Evolutionary conservation across 306 rosid genomes (phyloP).

Genomic region (Senna siamea): DNA sequence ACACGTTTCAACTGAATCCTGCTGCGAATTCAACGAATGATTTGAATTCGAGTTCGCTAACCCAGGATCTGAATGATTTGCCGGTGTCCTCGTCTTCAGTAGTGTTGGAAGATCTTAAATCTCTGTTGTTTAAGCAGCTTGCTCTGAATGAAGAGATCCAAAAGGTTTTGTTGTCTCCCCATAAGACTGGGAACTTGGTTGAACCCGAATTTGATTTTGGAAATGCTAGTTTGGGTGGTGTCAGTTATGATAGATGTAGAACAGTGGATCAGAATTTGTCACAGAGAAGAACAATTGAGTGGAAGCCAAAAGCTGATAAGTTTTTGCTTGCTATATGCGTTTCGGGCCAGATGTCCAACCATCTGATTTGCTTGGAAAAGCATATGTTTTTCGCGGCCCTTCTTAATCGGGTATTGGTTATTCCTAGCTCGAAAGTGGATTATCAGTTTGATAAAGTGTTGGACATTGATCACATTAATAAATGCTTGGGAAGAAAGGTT

Average conservation of each 20-base stretch:
- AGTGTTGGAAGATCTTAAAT: slow-evolving; percentile 58
- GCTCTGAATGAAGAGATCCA: slow-evolving; percentile 75
- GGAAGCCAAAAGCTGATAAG: slow-evolving; percentile 77
- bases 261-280: slow-evolving; percentile 66
- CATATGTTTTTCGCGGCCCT: slow-evolving; percentile 94
- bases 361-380: slow-evolving; percentile 92
- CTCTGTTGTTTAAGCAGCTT: slow-evolving; percentile 64
- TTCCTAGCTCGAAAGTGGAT: slow-evolving; percentile 87
- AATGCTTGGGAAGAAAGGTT: slow-evolving; percentile 82
- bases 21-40: slow-evolving; percentile 26
- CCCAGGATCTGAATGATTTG: slow-evolving; percentile 25
- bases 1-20: slow-evolving; percentile 40
- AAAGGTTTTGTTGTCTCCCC: slow-evolving; percentile 66
- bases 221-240: slow-evolving; percentile 49
- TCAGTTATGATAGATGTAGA: slow-evolving; percentile 60
- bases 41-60: slow-evolving; percentile 31
- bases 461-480: slow-evolving; percentile 78
- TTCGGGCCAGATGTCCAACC: slow-evolving; percentile 97
- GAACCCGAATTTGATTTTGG: slow-evolving; percentile 43
- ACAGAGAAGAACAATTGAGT: slow-evolving; percentile 67
- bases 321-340: slow-evolving; percentile 77
- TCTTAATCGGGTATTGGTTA: slow-evolving; percentile 72
- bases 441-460: slow-evolving; percentile 70
- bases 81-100: no score
- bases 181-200: slow-evolving; percentile 47